Evolutionary conservation across 352 stramenopile species (phyloP).

Genomic region (Phytophthora melonis): DNA sequence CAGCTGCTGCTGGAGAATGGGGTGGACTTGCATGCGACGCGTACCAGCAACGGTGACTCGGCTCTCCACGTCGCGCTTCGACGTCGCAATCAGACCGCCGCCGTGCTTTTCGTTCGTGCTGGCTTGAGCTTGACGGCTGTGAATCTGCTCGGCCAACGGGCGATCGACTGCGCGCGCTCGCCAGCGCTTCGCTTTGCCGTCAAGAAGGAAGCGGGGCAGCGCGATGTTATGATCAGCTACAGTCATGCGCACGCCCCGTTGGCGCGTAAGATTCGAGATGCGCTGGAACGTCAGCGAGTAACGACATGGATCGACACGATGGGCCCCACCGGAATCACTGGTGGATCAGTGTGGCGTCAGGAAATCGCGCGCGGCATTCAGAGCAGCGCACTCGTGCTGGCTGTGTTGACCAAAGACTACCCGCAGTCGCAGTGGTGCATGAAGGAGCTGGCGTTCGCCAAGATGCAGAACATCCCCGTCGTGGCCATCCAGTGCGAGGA

Average conservation of each 20-base stretch:
- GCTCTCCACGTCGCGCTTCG: slow-evolving; percentile 81
- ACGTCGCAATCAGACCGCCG: slow-evolving; percentile 70
- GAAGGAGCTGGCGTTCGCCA: slow-evolving; percentile 88
- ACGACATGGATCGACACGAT: slow-evolving; percentile 91
- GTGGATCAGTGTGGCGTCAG: slow-evolving; percentile 81
- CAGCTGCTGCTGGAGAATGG: slow-evolving; percentile 56
- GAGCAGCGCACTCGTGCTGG: slow-evolving; percentile 76
- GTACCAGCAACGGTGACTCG: slow-evolving; percentile 72
- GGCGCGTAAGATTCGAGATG: slow-evolving; percentile 72
- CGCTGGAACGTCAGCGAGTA: slow-evolving; percentile 72
- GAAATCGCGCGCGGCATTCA: slow-evolving; percentile 85
- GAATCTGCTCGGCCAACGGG: slow-evolving; percentile 72
- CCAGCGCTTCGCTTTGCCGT: slow-evolving; percentile 80
- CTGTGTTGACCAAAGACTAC: slow-evolving; percentile 82
- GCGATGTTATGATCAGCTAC: slow-evolving; percentile 91
- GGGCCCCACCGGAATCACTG: slow-evolving; percentile 83
- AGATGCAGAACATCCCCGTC: slow-evolving; percentile 86
- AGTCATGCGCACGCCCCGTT: slow-evolving; percentile 79
- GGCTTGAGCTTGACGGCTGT: slow-evolving; percentile 71
- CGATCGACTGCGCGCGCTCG: slow-evolving; percentile 77
- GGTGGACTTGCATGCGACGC: slow-evolving; percentile 64
- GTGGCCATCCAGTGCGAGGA: slow-evolving; percentile 88
- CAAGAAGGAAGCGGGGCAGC: slow-evolving; percentile 85
- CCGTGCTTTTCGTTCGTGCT: slow-evolving; percentile 73
- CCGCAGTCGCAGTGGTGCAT: slow-evolving; percentile 86